These are phyloP conservation scores for Mycena olivaceomarginata DNA, from an alignment of 768 basidiomycete genomes.

Conservation along the genomic window DNA sequence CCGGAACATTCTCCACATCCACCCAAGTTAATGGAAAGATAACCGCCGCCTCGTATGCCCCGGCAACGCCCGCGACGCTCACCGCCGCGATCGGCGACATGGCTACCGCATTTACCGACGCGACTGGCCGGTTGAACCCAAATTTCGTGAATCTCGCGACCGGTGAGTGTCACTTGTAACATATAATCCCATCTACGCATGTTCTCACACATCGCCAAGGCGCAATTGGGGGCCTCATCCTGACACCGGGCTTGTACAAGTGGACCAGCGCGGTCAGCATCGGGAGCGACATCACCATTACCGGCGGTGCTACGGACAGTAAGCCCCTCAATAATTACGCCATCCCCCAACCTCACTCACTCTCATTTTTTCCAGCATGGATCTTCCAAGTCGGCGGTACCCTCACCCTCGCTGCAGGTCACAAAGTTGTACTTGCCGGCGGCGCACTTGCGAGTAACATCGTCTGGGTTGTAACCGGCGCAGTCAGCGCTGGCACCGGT, in stretches of 20 bases:
- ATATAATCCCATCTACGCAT: background rate
- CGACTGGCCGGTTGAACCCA: conserved; percentile 41
- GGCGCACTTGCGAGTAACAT: background rate
- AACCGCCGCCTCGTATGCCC: conserved; percentile 45
- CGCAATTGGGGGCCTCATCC: conserved; percentile 42
- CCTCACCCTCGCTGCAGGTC: background rate
- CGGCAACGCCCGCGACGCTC: conserved; percentile 47
- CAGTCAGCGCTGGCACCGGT: background rate
- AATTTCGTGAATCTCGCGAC: conserved; percentile 42
- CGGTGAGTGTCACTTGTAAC: background rate
- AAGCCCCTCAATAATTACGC: background rate
- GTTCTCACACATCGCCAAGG: conserved; percentile 30
- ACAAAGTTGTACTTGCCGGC: background rate
- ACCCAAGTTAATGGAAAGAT: conserved; percentile 47
- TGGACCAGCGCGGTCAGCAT: conserved; percentile 43
- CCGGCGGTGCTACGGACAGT: conserved; percentile 34
- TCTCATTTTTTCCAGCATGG: background rate
- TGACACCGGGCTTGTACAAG: conserved; percentile 48
- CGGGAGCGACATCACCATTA: conserved; percentile 23
- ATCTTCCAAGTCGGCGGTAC: background rate
- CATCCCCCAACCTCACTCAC: no score
- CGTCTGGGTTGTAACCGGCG: background rate
- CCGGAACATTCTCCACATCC: conserved; percentile 38
- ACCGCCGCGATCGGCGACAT: conserved; percentile 48
- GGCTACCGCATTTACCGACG: conserved; percentile 48